These are phyloP conservation scores for Diplodia seriata DNA, from an alignment of 2,329 filamentous ascomycete species.

Conservation along the genomic window DNA sequence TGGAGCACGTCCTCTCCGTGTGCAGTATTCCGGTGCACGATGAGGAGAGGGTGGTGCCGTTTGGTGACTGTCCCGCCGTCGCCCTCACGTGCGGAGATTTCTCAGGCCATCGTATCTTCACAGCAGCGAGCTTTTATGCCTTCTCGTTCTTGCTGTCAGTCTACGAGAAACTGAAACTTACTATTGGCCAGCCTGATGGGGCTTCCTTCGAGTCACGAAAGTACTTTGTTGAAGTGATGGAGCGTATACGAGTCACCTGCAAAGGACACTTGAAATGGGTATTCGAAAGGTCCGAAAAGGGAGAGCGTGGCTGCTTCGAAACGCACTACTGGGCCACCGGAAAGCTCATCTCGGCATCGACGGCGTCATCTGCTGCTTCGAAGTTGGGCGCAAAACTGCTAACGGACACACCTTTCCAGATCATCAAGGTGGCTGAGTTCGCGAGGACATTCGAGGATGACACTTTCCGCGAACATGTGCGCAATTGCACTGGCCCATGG, in stretches of 20 bases:
- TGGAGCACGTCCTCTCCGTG: conserved; percentile 35
- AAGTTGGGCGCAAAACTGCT: conserved; percentile 1
- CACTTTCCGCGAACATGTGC: neutral
- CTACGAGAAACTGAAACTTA: neutral
- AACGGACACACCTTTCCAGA: conserved; percentile 19
- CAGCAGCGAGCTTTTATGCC: conserved; percentile 31
- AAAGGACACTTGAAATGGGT: conserved; percentile 19
- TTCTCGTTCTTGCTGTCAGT: conserved; percentile 12
- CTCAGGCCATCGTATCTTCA: conserved; percentile 33
- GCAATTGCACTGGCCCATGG: neutral
- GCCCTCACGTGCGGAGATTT: conserved; percentile 35
- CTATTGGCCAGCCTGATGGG: neutral
- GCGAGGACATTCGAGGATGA: neutral
- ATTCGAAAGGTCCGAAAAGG: neutral
- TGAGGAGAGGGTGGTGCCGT: too few relatives aligned
- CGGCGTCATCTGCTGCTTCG: neutral
- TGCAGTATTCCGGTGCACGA: conserved; percentile 32
- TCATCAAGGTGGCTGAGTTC: conserved; percentile 17
- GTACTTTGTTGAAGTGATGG: neutral
- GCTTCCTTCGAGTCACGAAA: neutral
- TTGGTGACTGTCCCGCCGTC: neutral
- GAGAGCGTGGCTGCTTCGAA: neutral
- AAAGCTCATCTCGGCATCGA: neutral
- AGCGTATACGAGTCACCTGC: conserved; percentile 10
- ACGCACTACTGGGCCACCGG: conserved; percentile 21